These are phyloP conservation scores for Ustilaginoidea virens DNA, from an alignment of 2,329 filamentous ascomycete genomes.

Conservation along the genomic window DNA sequence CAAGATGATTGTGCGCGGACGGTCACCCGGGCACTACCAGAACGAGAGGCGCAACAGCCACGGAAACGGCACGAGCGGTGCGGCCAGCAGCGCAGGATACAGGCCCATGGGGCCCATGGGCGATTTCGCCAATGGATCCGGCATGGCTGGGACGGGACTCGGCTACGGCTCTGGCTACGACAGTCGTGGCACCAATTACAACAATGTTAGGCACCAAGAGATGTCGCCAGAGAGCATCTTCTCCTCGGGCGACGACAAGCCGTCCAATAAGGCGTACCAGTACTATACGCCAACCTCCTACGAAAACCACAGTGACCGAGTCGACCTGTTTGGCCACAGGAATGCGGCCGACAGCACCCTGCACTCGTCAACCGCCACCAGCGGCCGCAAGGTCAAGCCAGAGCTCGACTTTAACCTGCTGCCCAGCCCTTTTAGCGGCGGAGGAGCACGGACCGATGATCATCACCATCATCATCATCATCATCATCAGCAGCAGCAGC, in stretches of 20 bases:
- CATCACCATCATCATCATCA: too few relatives aligned
- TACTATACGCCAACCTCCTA: conserved; percentile 38
- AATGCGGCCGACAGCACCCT: conserved; percentile 18
- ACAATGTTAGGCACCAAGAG: conserved; percentile 30
- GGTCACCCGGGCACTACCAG: conserved; percentile 69
- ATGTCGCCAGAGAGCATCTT: conserved; percentile 36
- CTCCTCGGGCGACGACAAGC: conserved; percentile 33
- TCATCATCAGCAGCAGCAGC: too few relatives aligned
- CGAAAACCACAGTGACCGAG: conserved; percentile 28
- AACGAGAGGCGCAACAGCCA: conserved; percentile 53
- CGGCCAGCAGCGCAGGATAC: conserved; percentile 41
- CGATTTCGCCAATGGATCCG: conserved; percentile 15
- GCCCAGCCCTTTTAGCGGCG: conserved; percentile 26
- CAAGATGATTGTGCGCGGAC: conserved; percentile 75
- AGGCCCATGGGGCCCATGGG: conserved; percentile 11
- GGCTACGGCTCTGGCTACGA: conserved; percentile 14
- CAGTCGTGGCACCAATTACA: conserved; percentile 19
- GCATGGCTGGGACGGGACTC: conserved; percentile 19
- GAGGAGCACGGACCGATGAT: conserved; percentile 15
- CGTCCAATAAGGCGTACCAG: conserved; percentile 34
- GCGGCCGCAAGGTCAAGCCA: conserved; percentile 28
- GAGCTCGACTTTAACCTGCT: conserved; percentile 30
- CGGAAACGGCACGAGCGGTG: conserved; percentile 51
- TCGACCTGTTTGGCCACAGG: conserved; percentile 34
- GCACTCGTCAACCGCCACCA: conserved; percentile 13